These are phyloP conservation scores for Trametes villosa DNA, from an alignment of 768 basidiomycete species.

Conservation along the genomic window DNA sequence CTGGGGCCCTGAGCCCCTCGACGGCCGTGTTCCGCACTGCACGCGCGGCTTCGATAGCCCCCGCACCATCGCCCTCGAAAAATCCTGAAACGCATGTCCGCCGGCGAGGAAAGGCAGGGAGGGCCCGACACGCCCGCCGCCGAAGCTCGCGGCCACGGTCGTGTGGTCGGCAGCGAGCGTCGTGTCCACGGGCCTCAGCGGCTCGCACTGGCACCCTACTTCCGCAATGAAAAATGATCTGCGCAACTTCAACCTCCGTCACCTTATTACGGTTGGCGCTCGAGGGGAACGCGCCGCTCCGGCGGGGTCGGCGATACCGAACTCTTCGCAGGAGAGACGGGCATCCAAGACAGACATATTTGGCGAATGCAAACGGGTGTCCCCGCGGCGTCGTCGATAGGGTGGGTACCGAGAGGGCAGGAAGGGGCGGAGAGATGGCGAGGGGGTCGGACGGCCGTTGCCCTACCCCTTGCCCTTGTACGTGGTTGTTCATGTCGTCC, in stretches of 20 bases:
- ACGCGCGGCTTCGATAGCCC: slow-evolving; percentile 72
- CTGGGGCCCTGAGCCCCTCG: too few relatives aligned
- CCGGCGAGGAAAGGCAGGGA: not conserved
- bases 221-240: slow-evolving; percentile 53
- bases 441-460: slow-evolving; percentile 54
- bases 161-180: slow-evolving; percentile 39
- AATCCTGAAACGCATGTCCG: slow-evolving; percentile 43
- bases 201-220: slow-evolving; percentile 44
- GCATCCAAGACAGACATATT: slow-evolving; percentile 59
- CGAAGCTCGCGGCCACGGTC: slow-evolving; percentile 47
- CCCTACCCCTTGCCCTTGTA: too few relatives aligned
- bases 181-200: slow-evolving; percentile 34
- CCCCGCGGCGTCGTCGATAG: slow-evolving; percentile 64
- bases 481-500: slow-evolving; percentile 65
- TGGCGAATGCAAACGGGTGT: slow-evolving; percentile 62
- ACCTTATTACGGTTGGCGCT: slow-evolving; percentile 63
- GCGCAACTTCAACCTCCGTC: slow-evolving; percentile 41
- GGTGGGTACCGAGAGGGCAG: slow-evolving; percentile 55
- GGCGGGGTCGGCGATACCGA: slow-evolving; percentile 50
- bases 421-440: slow-evolving; percentile 60
- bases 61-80: slow-evolving; percentile 63
- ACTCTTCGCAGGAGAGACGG: slow-evolving; percentile 50
- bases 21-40: slow-evolving; percentile 49
- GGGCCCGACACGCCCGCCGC: slow-evolving; percentile 40
- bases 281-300: slow-evolving; percentile 58